Base-by-base conservation (phyloP, 2,329 filamentous ascomycete genomes). In the Pyrenophora graminea region DNA sequence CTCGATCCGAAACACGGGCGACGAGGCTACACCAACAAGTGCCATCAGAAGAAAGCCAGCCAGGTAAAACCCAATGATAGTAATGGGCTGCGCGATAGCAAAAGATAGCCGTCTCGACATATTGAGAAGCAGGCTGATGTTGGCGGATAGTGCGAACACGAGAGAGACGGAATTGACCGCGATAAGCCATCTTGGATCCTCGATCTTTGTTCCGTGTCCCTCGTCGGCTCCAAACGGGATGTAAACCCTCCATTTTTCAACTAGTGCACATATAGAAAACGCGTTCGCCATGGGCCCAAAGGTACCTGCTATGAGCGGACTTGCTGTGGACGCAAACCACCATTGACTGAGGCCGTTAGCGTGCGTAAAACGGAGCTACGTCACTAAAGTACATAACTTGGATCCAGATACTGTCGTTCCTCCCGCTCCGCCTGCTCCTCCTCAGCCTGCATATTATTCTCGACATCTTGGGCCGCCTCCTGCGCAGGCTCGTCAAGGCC, bases 241-340 rank as follows among this genome's bases (percentile, higher is more conserved):
- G 42, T 77, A 74, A 9, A 80, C 77, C 58, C 82, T 75, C 83
- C 83, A 85, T 49, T 78, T 75, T 56, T 81, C 76, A 1, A 80
- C 78, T 6, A 86, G 71, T 9, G 82, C 82, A 57, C 80, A 82
- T 40, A 83, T 76, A 46, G 74, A 80, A 62, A 82, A 82, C 0
- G 79, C 79, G 48, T 77, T 82, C 6, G 80, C 79, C 69, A 82
- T 80, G 2, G 80, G 80, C 0, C 80, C 80, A 59, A 82, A 81
- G 0, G 80, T 82, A 38, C 75, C 75, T 3, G 82, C 83, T 31
- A 84, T 72, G 3, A 85, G 71, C 12, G 83, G 83, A 59, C 80
- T 81, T 27, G 78, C 81, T 7, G 83, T 85, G 17, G 79, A 82
- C 2, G 82, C 82, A 62, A 85, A 81, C 83, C 83, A 86, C 82